phyloP scores from a whole-genome alignment of 495 filamentous ascomycete genomes.

The Sordaria brevicollis region DNA sequence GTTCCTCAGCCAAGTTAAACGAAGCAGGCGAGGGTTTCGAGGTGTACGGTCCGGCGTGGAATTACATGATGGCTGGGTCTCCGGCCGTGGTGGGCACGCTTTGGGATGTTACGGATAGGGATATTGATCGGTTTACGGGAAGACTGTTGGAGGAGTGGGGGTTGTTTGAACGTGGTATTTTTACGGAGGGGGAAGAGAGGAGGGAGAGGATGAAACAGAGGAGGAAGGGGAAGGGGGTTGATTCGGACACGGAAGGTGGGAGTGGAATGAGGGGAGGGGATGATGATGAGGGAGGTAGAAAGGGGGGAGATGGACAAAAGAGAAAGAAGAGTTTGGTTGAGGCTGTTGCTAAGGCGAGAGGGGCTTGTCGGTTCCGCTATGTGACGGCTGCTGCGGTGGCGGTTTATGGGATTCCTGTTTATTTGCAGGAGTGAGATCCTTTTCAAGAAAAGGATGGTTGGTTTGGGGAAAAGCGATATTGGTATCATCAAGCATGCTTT shows the following conservation, averaged over 20 bases:
- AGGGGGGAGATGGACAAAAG: background rate
- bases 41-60: conserved; percentile 76
- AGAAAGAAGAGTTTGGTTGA: conserved; percentile 48
- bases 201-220: conserved; percentile 12
- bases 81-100: conserved; percentile 80
- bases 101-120: conserved; percentile 96
- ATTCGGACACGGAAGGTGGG: conserved; percentile 5
- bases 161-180: conserved; percentile 38
- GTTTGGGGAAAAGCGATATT: background rate
- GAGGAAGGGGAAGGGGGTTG: conserved; percentile 16
- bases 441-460: too few relatives aligned
- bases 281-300: background rate
- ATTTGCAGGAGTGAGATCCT: conserved; percentile 42
- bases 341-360: conserved; percentile 63
- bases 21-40: conserved; percentile 76
- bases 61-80: conserved; percentile 77
- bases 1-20: conserved; percentile 64
- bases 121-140: conserved; percentile 84
- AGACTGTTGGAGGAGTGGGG: conserved; percentile 78
- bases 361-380: conserved; percentile 73
- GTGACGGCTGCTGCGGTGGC: conserved; percentile 87
- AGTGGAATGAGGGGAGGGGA: background rate
- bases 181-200: conserved; percentile 18
- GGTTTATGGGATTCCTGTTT: conserved; percentile 91
- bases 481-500: conserved; percentile 10